These are phyloP conservation scores for Lecanosticta acicola DNA, from an alignment of 2,329 filamentous ascomycete species.

Conservation along the genomic window DNA sequence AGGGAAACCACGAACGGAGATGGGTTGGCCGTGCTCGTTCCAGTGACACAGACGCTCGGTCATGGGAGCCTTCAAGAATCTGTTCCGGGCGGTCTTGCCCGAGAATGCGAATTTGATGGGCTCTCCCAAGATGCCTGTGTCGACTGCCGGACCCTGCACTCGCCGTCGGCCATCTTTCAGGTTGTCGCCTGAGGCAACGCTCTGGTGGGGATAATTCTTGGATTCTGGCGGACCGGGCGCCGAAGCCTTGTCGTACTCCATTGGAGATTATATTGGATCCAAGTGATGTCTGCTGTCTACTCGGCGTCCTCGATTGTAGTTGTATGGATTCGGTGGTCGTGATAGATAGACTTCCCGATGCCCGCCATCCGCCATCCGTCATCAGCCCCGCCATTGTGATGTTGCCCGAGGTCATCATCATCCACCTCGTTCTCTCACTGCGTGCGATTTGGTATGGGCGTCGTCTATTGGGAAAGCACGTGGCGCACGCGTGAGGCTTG, in stretches of 20 bases:
- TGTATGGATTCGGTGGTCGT: too few relatives aligned
- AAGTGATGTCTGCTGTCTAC: neutral
- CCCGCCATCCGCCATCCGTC: too few relatives aligned
- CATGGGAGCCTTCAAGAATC: constrained; percentile 31
- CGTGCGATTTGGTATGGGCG: too few relatives aligned
- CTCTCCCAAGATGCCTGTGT: constrained; percentile 19
- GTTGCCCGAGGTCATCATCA: neutral
- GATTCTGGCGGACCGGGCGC: constrained; percentile 15
- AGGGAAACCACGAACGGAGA: constrained; percentile 26
- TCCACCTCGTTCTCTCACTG: neutral
- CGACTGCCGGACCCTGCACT: constrained; percentile 20
- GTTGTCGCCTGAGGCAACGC: constrained; percentile 4
- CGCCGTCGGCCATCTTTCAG: constrained; percentile 20
- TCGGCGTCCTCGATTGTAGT: too few relatives aligned
- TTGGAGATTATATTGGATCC: constrained; percentile 5
- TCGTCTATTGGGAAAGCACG: too few relatives aligned
- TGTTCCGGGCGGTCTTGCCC: constrained; percentile 25
- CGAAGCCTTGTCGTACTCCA: constrained; percentile 25
- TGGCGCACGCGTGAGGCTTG: too few relatives aligned
- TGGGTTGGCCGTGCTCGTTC: constrained; percentile 21
- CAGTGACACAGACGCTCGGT: constrained; percentile 29
- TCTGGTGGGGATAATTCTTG: constrained; percentile 21
- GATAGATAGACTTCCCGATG: too few relatives aligned
- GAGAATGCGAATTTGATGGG: constrained; percentile 29
- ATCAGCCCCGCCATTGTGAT: neutral